These are phyloP conservation scores for Cutaneotrichosporon sp. DNA, from an alignment of 1,284 basidiomycete genomes.

Conservation along the genomic window DNA sequence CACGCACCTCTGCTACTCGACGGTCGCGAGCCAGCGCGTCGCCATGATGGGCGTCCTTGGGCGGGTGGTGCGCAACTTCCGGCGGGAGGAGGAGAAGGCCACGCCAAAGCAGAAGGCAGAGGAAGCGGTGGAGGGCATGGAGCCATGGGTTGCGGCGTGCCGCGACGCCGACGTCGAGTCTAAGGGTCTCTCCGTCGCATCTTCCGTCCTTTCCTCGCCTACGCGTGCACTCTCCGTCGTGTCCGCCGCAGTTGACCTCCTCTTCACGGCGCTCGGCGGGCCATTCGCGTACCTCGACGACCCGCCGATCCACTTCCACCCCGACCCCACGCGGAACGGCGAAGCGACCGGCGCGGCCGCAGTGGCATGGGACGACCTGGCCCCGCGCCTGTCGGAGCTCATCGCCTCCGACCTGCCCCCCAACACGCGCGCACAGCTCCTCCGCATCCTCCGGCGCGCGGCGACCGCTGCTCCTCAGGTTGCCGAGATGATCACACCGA, in stretches of 20 bases:
- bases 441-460: conserved; percentile 65
- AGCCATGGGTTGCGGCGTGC: conserved; percentile 18
- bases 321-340: conserved; percentile 15
- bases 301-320: conserved; percentile 11
- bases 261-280: conserved; percentile 36
- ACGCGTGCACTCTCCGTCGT: conserved; percentile 32
- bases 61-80: conserved; percentile 57
- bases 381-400: conserved; percentile 34
- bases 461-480: conserved; percentile 61
- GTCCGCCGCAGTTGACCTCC: conserved; percentile 38
- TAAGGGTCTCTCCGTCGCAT: conserved; percentile 19
- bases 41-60: conserved; percentile 76
- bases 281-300: conserved; percentile 29
- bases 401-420: conserved; percentile 33
- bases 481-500: conserved; percentile 61
- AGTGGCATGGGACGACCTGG: conserved; percentile 43
- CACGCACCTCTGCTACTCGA: conserved; percentile 77
- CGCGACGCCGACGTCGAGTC: conserved; percentile 10
- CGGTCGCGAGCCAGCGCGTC: conserved; percentile 78
- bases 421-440: conserved; percentile 57
- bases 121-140: background rate
- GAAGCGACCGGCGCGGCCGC: conserved; percentile 25
- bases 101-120: no score
- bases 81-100: conserved; percentile 13
- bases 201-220: conserved; percentile 11